phyloP scores from a whole-genome alignment of 345 rosid species.

The Excoecaria agallocha region DNA sequence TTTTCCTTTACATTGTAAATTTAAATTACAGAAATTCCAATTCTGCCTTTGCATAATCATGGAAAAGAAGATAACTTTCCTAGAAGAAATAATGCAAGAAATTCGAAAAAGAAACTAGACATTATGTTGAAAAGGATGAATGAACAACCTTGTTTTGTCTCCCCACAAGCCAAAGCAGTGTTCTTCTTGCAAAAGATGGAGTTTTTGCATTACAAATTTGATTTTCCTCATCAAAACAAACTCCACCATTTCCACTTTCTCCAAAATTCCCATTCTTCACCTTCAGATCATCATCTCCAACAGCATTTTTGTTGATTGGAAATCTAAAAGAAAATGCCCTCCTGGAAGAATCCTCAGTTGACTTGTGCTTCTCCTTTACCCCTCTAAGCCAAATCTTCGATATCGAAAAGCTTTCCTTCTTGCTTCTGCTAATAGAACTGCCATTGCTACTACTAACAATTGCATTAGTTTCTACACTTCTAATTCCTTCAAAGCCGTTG shows the following conservation, averaged over 20 bases:
- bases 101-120: conserved; percentile 25
- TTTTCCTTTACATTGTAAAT: no score
- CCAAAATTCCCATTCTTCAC: conserved; percentile 23
- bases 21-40: conserved; percentile 23
- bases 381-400: conserved; percentile 89
- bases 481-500: conserved; percentile 33
- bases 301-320: conserved; percentile 33
- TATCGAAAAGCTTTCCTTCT: conserved; percentile 73
- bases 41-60: conserved; percentile 14
- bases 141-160: conserved; percentile 93
- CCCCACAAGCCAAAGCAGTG: conserved; percentile 86
- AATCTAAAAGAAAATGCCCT: conserved; percentile 63
- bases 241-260: conserved; percentile 36
- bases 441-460: conserved; percentile 15
- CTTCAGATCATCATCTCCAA: conserved; percentile 22
- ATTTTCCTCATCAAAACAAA: conserved; percentile 46
- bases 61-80: conserved; percentile 7
- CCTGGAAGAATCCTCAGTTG: conserved; percentile 43
- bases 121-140: conserved; percentile 57
- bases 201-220: conserved; percentile 53
- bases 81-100: conserved; percentile 7
- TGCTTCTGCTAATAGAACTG: conserved; percentile 28
- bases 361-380: conserved; percentile 44
- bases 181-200: conserved; percentile 93
- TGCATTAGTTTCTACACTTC: conserved; percentile 18